Conservation (phyloP, 495 filamentous ascomycete genomes). For the Aspergillus saccharolyticus region DNA sequence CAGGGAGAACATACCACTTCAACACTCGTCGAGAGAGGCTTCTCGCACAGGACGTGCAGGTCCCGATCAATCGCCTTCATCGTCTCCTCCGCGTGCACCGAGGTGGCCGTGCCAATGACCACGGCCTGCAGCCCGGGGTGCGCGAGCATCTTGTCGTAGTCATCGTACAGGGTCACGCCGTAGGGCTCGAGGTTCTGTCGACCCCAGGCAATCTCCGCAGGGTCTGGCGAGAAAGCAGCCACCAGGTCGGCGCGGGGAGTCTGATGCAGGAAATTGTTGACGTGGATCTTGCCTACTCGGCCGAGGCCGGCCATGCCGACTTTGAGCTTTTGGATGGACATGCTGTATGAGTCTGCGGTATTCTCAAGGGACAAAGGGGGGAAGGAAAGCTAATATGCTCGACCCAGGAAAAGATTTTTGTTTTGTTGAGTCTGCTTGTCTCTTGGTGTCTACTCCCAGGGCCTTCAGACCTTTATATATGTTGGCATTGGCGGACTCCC, state of each 20-base stretch:
- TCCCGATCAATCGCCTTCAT: slow-evolving; percentile 43
- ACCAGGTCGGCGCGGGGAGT: slow-evolving; percentile 43
- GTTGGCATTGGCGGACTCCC: neutral
- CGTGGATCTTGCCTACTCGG: slow-evolving; percentile 47
- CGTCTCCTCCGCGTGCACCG: slow-evolving; percentile 44
- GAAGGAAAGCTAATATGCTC: neutral
- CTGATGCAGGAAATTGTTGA: slow-evolving; percentile 36
- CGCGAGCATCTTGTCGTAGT: slow-evolving; percentile 47
- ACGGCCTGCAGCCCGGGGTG: slow-evolving; percentile 44
- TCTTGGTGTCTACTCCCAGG: neutral
- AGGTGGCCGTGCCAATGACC: slow-evolving; percentile 41
- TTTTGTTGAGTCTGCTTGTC: neutral
- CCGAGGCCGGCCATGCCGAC: slow-evolving; percentile 45
- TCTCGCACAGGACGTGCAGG: slow-evolving; percentile 49
- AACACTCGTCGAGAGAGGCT: slow-evolving; percentile 38
- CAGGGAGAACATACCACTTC: slow-evolving; percentile 33
- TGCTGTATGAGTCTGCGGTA: slow-evolving; percentile 11
- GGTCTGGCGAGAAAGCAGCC: slow-evolving; percentile 38
- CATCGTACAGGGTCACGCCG: slow-evolving; percentile 34
- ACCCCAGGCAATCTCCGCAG: slow-evolving; percentile 24
- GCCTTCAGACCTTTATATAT: neutral
- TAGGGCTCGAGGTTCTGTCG: slow-evolving; percentile 31
- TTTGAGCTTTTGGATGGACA: slow-evolving; percentile 32
- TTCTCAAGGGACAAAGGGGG: neutral
- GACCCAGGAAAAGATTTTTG: too few species aligned